Evolutionary conservation across 2,329 filamentous ascomycete species (phyloP).

Genomic region (Scolecobasidium constrictum): DNA sequence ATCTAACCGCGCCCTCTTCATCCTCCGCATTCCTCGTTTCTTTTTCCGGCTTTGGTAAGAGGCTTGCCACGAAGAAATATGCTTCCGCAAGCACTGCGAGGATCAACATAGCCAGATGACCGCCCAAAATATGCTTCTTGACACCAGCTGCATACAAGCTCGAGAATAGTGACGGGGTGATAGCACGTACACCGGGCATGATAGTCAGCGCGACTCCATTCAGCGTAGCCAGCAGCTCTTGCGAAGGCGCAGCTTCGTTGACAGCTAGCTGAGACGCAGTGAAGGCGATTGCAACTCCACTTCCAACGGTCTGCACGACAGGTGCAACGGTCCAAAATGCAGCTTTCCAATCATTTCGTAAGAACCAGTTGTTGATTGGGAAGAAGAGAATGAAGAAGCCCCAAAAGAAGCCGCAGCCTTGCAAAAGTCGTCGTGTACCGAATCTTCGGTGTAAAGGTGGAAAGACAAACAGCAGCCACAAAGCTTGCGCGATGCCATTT

Average conservation of each 20-base stretch:
- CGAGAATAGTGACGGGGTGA: constrained; percentile 55
- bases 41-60: constrained; percentile 1
- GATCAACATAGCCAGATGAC: constrained; percentile 29
- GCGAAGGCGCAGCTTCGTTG: constrained; percentile 61
- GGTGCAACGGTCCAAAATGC: constrained; percentile 49
- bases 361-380: constrained; percentile 46
- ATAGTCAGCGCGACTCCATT: constrained; percentile 59
- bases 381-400: constrained; percentile 50
- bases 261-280: constrained; percentile 54
- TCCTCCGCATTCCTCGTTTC: too few relatives aligned
- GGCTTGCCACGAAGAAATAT: background rate
- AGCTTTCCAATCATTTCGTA: constrained; percentile 32
- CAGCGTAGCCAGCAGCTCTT: constrained; percentile 54
- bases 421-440: constrained; percentile 57
- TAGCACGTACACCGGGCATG: constrained; percentile 49
- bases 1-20: too few relatives aligned
- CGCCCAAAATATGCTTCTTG: constrained; percentile 55
- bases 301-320: constrained; percentile 40
- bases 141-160: constrained; percentile 59
- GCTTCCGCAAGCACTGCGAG: background rate
- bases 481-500: constrained; percentile 54
- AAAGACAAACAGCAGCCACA: constrained; percentile 62
- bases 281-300: constrained; percentile 57
- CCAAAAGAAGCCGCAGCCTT: constrained; percentile 46
- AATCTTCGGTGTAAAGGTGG: constrained; percentile 54